phyloP scores from a whole-genome alignment of 306 rosid species.

The Malus sieversii region DNA sequence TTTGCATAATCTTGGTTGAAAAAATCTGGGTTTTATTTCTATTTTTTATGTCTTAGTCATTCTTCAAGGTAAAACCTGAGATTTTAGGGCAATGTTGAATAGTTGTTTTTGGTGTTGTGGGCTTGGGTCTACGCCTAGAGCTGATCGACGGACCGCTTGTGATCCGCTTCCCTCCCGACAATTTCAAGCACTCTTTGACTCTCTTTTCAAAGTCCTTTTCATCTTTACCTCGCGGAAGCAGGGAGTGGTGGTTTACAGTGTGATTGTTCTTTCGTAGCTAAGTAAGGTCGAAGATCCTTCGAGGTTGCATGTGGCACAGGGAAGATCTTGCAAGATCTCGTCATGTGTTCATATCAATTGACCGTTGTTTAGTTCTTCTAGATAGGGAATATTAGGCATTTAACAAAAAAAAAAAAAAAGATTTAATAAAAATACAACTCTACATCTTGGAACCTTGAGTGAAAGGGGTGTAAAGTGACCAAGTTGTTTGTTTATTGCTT shows the following conservation, averaged over 20 bases:
- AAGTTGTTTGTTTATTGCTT: conserved; percentile 17
- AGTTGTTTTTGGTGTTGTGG: neutral
- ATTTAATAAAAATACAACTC: neutral
- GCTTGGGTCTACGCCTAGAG: neutral
- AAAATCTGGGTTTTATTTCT: neutral
- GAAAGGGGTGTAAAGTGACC: conserved; percentile 15
- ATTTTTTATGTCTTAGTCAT: neutral
- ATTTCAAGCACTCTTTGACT: neutral
- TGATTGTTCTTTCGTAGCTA: neutral
- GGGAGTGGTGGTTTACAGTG: neutral
- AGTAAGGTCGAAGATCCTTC: neutral
- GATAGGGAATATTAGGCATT: conserved; percentile 11
- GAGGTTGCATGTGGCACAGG: conserved; percentile 1
- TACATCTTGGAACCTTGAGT: conserved; percentile 4
- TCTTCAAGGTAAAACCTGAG: neutral
- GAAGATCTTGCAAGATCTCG: conserved; percentile 2
- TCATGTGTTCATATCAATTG: neutral
- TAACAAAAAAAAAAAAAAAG: too few relatives aligned
- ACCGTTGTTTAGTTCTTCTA: conserved; percentile 4
- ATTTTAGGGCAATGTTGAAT: neutral
- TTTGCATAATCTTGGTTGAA: neutral
- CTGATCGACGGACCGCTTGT: too few relatives aligned
- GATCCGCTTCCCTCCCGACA: neutral
- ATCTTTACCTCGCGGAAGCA: neutral
- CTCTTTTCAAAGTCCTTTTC: neutral